Conservation (phyloP, 140 eudicot genomes). For the Artemisia princeps region DNA sequence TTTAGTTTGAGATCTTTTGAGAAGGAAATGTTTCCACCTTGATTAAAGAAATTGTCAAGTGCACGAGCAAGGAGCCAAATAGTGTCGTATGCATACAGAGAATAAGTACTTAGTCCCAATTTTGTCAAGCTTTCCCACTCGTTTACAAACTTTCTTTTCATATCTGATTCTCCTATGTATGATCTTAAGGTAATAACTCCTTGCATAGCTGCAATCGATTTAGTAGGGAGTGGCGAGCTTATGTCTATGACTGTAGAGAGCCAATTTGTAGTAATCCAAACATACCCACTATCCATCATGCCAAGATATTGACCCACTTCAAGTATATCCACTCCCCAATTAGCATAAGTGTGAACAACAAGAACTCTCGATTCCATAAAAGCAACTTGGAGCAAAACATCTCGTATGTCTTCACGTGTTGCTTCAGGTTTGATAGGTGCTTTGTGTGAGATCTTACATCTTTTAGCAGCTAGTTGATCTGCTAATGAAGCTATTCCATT, state of each 20-base stretch:
- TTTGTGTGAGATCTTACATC: constrained; percentile 56
- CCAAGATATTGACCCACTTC: constrained; percentile 45
- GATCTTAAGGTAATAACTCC: constrained; percentile 57
- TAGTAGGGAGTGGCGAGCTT: constrained; percentile 30
- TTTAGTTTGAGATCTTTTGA: constrained; percentile 37
- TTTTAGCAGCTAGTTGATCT: constrained; percentile 48
- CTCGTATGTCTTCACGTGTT: constrained; percentile 36
- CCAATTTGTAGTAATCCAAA: constrained; percentile 85
- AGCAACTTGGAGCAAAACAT: constrained; percentile 46
- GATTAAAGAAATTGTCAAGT: constrained; percentile 46
- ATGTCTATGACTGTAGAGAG: constrained; percentile 62
- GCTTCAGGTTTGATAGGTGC: constrained; percentile 42
- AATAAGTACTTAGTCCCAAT: constrained; percentile 53
- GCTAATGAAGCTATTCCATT: constrained; percentile 57
- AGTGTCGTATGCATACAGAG: constrained; percentile 72
- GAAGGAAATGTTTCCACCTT: constrained; percentile 56
- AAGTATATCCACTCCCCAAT: constrained; percentile 47
- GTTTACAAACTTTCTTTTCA: constrained; percentile 39
- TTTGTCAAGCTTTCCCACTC: constrained; percentile 49
- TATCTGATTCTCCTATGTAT: constrained; percentile 47
- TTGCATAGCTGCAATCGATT: constrained; percentile 33
- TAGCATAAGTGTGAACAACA: constrained; percentile 51
- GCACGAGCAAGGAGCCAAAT: constrained; percentile 81
- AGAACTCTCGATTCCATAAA: constrained; percentile 52
- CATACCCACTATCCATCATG: constrained; percentile 65